Evolutionary conservation across 1,284 basidiomycete genomes (phyloP).

Genomic region (Coniferiporia sulphurascens): DNA sequence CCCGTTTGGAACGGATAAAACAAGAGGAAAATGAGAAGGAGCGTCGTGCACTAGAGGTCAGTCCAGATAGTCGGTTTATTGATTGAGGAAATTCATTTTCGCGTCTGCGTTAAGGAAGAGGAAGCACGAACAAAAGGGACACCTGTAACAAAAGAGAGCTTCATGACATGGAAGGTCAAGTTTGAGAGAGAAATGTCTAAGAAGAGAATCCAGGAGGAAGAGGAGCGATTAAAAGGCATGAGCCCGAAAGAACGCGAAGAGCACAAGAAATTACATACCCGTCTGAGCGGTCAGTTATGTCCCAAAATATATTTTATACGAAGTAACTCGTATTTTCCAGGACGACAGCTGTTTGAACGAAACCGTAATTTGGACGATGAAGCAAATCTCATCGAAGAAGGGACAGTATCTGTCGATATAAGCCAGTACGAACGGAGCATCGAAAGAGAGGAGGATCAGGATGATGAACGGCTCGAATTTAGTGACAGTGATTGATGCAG

Average conservation of each 20-base stretch:
- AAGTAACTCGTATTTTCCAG: conserved; percentile 34
- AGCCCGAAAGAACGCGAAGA: conserved; percentile 89
- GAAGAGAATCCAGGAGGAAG: conserved; percentile 68
- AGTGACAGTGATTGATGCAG: conserved; percentile 72
- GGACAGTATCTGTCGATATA: conserved; percentile 77
- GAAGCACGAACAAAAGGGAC: conserved; percentile 88
- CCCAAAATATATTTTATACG: not conserved
- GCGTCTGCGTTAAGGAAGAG: conserved; percentile 59
- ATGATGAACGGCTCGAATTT: conserved; percentile 60
- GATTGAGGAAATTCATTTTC: not conserved
- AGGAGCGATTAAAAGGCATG: conserved; percentile 74
- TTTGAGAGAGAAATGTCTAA: conserved; percentile 68
- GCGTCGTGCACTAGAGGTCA: conserved; percentile 71
- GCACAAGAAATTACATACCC: conserved; percentile 57
- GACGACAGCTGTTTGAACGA: conserved; percentile 85
- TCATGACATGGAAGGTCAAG: conserved; percentile 74
- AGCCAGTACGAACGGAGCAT: conserved; percentile 77
- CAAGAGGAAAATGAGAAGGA: conserved; percentile 70
- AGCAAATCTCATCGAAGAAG: conserved; percentile 77
- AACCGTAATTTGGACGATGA: conserved; percentile 71
- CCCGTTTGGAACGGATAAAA: conserved; percentile 51
- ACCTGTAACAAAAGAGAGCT: conserved; percentile 79
- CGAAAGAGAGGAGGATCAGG: conserved; percentile 57
- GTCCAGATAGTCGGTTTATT: conserved; percentile 17
- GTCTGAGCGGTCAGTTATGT: conserved; percentile 60